Evolutionary conservation across 2,329 filamentous ascomycete species (phyloP), one percentile per base, ranked within the genome.

Genomic region (Stromatinia cepivora): DNA sequence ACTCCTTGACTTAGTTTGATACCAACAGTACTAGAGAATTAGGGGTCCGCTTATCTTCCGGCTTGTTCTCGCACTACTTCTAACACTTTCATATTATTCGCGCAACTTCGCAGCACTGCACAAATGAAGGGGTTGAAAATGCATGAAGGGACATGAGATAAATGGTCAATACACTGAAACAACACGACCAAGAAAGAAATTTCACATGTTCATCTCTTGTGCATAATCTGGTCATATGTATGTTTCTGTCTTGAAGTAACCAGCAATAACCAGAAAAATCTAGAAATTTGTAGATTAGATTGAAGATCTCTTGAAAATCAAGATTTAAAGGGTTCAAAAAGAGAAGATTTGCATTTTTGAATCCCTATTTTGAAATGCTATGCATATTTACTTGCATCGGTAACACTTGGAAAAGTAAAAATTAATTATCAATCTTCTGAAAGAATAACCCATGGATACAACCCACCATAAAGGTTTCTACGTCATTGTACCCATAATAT

Each of bases 1-100:
- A 7, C 46, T 65, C 53, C 15, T 11, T 22, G 31, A 15, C 22
- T n/a, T 62, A 62, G 28, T 13, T 13, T 53, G 28, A 46, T 64
- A 39, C 31, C 25, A 42, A 8, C 34, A 31, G 22, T 11, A 28
- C 54, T 59, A 36, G 22, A 61, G 42, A 36, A 28, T 64, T 64
- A 64, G 58, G 66, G 66, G 66, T 69, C 66, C 66, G 66, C 66
- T 69, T 69, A 69, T 69, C 52, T 58, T 64, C 66, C 66, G 66
- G 58, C 66, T 69, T 54, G 58, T 69, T 50, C 48, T 69, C 66
- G 66, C 39, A 50, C 36, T 36, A 36, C 54, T 25, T 10, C n/a
- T 22, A 13, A 65, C 48, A 65, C 17, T 17, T 25, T 25, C 31
- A 34, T 11, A 17, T 62, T 13, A 52, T 50, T 61, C 45, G 64